phyloP scores from a whole-genome alignment of 2,329 filamentous ascomycete species.

The Zymoseptoria tritici region DNA sequence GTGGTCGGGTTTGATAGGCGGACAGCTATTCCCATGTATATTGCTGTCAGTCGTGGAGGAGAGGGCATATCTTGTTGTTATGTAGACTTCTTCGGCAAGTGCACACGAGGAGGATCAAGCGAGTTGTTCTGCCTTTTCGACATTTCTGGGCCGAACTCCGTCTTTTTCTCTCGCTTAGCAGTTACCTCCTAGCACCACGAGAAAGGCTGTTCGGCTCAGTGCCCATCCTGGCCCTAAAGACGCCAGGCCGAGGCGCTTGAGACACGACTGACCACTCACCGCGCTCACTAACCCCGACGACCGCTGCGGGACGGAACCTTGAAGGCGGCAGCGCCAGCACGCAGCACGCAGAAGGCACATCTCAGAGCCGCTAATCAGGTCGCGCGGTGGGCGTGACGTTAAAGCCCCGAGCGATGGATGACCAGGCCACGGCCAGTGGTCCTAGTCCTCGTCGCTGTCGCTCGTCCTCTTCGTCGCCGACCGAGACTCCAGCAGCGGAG shows the following conservation, averaged over 20 bases:
- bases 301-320: not conserved
- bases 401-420: not conserved
- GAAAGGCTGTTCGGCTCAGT: too few species aligned
- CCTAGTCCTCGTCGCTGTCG: too few species aligned
- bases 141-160: not conserved
- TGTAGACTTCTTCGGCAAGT: not conserved
- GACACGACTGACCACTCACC: not conserved
- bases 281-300: not conserved
- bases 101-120: conserved; percentile 1
- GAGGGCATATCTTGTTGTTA: not conserved
- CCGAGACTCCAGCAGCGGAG: not conserved
- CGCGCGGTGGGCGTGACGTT: not conserved
- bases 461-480: not conserved
- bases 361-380: not conserved
- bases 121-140: not conserved
- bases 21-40: not conserved
- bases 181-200: too few species aligned
- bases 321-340: not conserved
- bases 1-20: not conserved
- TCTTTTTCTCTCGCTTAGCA: not conserved
- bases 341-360: not conserved
- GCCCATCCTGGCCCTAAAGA: not conserved
- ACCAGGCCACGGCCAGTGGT: not conserved
- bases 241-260: not conserved
- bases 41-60: not conserved